Base-by-base conservation (phyloP, 2,329 filamentous ascomycete species). In the Alternaria rosae region DNA sequence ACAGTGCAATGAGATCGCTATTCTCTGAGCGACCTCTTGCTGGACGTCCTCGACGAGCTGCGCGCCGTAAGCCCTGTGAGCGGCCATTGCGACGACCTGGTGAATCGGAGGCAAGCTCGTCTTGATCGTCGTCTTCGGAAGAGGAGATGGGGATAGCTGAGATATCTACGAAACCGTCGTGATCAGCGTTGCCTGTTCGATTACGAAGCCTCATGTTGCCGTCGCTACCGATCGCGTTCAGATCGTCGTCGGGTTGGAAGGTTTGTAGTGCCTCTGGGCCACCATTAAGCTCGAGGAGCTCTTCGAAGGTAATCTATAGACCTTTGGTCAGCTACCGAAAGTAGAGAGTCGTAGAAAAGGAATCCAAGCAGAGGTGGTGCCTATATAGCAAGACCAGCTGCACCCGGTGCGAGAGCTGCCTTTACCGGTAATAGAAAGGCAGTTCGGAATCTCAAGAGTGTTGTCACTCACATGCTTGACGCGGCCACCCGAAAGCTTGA, bases 191-290 rank as follows among this genome's bases (percentile, higher is more conserved):
- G 6, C 58, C 50, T 11, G 47, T 48, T 11, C 61, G 73, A 5
- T 32, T 48, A n/a, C 75, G 75, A 9, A 74, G 67, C 28, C 61
- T 70, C 75, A 76, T 75, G 26, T 66, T 61, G 48, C 57, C 58
- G 17, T 62, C 58, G 45, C 62, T 70, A 1, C 58, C 17, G 25
- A 71, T 65, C 21, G 59, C 52, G 25, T 65, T 57, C 20, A 61
- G 57, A 54, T 71, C 68, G 61, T 71, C 54, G 50, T 70, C 52
- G n/a, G 70, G 58, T 28, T 79, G 75, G 68, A 81, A 85, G 15
- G 75, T 66, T 35, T 82, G 71, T 21, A 87, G 74, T 17, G 84
- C 83, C 62, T 78, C 76, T 48, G 76, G 70, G 17, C 85, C 85
- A 71, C 85, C 84, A 10, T 80, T 73, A 26, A 84, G 76, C 3